A percentile compares a stretch with the other conserved stretches of the same genome.
Evolutionary conservation across 768 basidiomycete species (phyloP).

Genomic region (Podaxis sp.): DNA sequence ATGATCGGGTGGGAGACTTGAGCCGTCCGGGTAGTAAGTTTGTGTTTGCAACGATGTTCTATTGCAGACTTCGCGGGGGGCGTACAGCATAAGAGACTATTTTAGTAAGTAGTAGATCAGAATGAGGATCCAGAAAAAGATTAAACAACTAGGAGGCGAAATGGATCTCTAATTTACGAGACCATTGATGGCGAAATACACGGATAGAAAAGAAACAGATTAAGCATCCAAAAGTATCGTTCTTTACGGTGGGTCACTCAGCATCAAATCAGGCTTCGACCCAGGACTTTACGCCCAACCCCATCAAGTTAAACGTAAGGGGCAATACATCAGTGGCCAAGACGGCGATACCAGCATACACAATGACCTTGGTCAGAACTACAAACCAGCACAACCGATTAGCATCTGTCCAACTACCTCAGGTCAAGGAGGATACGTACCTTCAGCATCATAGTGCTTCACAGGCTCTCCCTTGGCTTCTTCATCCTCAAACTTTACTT

Average conservation of each 20-base stretch:
- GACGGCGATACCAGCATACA: conserved; percentile 84
- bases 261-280: conserved; percentile 8
- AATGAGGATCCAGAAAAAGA: no score
- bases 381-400: conserved; percentile 4
- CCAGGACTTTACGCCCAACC: conserved; percentile 56
- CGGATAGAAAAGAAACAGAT: background rate
- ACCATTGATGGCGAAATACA: background rate
- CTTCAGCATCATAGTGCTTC: conserved; percentile 86
- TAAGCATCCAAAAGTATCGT: background rate
- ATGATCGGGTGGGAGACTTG: no score
- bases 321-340: conserved; percentile 64
- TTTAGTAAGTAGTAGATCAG: no score
- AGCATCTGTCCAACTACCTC: background rate
- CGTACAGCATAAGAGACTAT: no score
- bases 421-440: conserved; percentile 38
- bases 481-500: conserved; percentile 25
- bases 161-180: background rate
- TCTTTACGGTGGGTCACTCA: background rate
- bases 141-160: background rate
- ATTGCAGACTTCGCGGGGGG: background rate
- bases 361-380: conserved; percentile 90
- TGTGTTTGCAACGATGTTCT: background rate
- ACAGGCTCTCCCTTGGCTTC: conserved; percentile 34
- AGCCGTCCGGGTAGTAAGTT: background rate
- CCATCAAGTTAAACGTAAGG: conserved; percentile 62